phyloP scores from a whole-genome alignment of 306 rosid genomes.

The Acacia confusa region DNA sequence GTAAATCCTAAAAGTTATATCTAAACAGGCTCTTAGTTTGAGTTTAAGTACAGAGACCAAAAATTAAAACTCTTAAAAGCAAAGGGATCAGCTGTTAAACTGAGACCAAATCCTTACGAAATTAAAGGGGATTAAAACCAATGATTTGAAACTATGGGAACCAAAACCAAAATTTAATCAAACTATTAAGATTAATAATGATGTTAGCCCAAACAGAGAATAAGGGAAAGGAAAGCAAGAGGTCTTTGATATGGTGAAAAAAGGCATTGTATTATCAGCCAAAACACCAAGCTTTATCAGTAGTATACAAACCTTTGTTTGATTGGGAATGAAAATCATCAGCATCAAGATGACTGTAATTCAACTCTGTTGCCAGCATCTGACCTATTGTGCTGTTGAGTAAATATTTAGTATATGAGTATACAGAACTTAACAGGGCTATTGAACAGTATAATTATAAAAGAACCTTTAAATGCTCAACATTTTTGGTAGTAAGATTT shows the following conservation, averaged over 20 bases:
- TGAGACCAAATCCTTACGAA: too few species aligned
- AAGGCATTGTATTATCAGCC: neutral
- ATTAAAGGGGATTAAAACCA: too few species aligned
- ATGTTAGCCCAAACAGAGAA: neutral
- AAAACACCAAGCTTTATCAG: conserved; percentile 3
- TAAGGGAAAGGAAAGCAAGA: neutral
- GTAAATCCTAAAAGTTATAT: too few species aligned
- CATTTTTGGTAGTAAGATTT: neutral
- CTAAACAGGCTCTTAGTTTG: too few species aligned
- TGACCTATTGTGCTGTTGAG: conserved; percentile 73
- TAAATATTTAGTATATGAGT: conserved; percentile 17
- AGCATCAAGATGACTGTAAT: conserved; percentile 68
- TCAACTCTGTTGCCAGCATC: conserved; percentile 56
- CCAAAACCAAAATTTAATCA: too few species aligned
- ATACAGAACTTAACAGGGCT: neutral
- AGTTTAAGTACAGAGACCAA: too few species aligned
- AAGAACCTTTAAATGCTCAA: neutral
- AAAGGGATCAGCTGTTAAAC: too few species aligned
- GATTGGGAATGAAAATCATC: conserved; percentile 82
- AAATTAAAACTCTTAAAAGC: too few species aligned
- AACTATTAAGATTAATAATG: too few species aligned
- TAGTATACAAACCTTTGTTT: conserved; percentile 58
- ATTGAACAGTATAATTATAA: neutral
- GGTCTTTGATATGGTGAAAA: neutral
- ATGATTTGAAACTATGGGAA: too few species aligned